phyloP scores from a whole-genome alignment of 208 protist species.

The Wallacemonas sp. region DNA sequence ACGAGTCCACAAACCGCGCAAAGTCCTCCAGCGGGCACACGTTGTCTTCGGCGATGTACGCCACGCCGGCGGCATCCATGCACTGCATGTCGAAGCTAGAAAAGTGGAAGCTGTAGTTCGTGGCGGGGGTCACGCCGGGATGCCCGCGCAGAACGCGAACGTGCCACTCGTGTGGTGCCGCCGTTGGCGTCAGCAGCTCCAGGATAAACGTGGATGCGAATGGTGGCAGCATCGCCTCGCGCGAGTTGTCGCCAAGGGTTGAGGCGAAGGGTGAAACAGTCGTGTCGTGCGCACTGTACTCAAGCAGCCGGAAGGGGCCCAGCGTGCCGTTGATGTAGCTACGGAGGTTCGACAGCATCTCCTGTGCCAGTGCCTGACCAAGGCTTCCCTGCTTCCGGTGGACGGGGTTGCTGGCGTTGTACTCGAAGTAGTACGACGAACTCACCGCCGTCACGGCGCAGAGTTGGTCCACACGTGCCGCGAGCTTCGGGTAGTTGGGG shows the following conservation, averaged over 20 bases:
- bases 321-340: slow-evolving; percentile 14
- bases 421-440: slow-evolving; percentile 32
- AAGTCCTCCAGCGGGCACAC: slow-evolving; percentile 49
- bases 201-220: slow-evolving; percentile 58
- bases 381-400: slow-evolving; percentile 49
- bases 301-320: slow-evolving; percentile 41
- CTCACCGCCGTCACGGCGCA: slow-evolving; percentile 25
- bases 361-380: slow-evolving; percentile 41
- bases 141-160: slow-evolving; percentile 55
- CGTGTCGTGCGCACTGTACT: slow-evolving; percentile 80
- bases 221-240: slow-evolving; percentile 49
- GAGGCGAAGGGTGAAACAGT: slow-evolving; percentile 48
- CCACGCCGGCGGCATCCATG: slow-evolving; percentile 15
- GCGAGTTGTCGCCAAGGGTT: slow-evolving; percentile 38
- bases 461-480: slow-evolving; percentile 27
- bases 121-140: slow-evolving; percentile 39
- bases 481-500: slow-evolving; percentile 19
- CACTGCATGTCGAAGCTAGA: slow-evolving; percentile 27
- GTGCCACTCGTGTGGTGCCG: neutral
- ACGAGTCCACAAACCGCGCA: slow-evolving; percentile 41
- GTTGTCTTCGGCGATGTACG: slow-evolving; percentile 29
- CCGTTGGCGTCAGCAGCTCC: slow-evolving; percentile 40
- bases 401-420: slow-evolving; percentile 33
- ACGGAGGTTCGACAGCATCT: slow-evolving; percentile 44
- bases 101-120: slow-evolving; percentile 26